Percentiles rank a stretch among this genome's conserved stretches.
These are phyloP conservation scores for Croton setiger DNA, from an alignment of 441 rosid species.

Conservation along the genomic window DNA sequence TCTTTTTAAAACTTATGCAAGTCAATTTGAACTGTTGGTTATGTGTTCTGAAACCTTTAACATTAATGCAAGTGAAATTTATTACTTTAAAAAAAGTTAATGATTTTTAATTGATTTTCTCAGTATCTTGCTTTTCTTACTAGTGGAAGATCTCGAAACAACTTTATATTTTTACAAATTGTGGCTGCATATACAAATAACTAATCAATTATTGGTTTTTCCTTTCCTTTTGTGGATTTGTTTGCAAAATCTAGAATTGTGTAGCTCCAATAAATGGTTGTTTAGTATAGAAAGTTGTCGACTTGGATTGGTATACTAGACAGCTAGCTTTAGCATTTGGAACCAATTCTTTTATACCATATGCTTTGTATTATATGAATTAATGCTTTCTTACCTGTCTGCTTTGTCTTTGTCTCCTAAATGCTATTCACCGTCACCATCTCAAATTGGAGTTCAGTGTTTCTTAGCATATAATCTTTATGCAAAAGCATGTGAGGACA, in stretches of 20 bases:
- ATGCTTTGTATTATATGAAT: not conserved
- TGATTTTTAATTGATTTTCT: too few relatives aligned
- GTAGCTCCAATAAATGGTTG: not conserved
- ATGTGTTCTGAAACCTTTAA: too few relatives aligned
- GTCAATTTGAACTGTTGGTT: not conserved
- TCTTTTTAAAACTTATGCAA: not conserved
- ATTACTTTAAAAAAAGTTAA: too few relatives aligned
- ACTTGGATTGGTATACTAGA: conserved; percentile 3
- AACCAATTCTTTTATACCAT: conserved; percentile 15
- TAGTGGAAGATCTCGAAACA: too few relatives aligned
- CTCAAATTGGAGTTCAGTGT: conserved; percentile 11
- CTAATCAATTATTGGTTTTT: not conserved
- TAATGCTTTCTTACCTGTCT: conserved; percentile 20
- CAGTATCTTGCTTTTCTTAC: too few relatives aligned
- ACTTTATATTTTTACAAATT: not conserved
- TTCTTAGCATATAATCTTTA: conserved; percentile 12
- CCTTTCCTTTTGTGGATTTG: not conserved
- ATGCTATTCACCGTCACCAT: conserved; percentile 10
- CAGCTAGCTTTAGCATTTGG: conserved; percentile 11
- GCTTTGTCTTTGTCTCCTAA: conserved; percentile 18
- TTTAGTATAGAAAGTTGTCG: not conserved
- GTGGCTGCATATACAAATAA: not conserved
- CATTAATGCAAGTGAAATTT: too few relatives aligned
- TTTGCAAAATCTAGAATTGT: not conserved
- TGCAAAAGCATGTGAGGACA: conserved; percentile 1